phyloP scores from a whole-genome alignment of 192 early-diverging fungal species.

The Paraglomus brasilianum region DNA sequence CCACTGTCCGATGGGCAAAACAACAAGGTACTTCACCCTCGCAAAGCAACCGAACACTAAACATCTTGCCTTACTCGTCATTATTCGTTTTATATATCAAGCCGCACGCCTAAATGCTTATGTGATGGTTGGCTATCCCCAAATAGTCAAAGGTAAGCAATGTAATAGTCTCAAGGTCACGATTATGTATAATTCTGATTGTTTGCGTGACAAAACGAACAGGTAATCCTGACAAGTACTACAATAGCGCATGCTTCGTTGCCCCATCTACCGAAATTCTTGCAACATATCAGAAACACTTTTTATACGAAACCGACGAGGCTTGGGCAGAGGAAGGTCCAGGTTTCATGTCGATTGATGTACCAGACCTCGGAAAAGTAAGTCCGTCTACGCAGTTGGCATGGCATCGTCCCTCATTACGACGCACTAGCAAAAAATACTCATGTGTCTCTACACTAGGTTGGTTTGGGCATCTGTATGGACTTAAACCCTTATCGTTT shows the following conservation, averaged over 20 bases:
- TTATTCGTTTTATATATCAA: slow-evolving; percentile 27
- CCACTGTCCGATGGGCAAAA: slow-evolving; percentile 62
- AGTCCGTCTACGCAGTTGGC: background rate
- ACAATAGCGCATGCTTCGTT: slow-evolving; percentile 65
- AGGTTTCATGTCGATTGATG: slow-evolving; percentile 53
- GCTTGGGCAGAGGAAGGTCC: slow-evolving; percentile 72
- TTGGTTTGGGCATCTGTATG: slow-evolving; percentile 85
- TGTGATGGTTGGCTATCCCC: slow-evolving; percentile 73
- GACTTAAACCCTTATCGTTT: slow-evolving; percentile 80
- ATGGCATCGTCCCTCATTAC: background rate
- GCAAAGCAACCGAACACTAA: background rate
- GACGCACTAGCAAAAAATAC: background rate
- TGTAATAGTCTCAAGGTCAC: background rate
- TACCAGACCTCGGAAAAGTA: slow-evolving; percentile 59
- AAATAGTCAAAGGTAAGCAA: slow-evolving; percentile 33
- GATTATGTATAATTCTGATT: background rate
- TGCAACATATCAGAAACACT: slow-evolving; percentile 66
- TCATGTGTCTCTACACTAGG: slow-evolving; percentile 32
- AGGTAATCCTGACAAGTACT: slow-evolving; percentile 41
- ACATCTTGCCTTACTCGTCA: background rate
- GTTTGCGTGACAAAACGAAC: background rate
- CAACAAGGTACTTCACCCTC: slow-evolving; percentile 46
- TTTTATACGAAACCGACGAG: slow-evolving; percentile 71
- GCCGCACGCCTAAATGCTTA: slow-evolving; percentile 53
- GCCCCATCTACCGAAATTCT: slow-evolving; percentile 49